Percentiles rank a stretch among this genome's conserved stretches.
Conservation (phyloP, 306 rosid species). For the Sesbania bispinosa region DNA sequence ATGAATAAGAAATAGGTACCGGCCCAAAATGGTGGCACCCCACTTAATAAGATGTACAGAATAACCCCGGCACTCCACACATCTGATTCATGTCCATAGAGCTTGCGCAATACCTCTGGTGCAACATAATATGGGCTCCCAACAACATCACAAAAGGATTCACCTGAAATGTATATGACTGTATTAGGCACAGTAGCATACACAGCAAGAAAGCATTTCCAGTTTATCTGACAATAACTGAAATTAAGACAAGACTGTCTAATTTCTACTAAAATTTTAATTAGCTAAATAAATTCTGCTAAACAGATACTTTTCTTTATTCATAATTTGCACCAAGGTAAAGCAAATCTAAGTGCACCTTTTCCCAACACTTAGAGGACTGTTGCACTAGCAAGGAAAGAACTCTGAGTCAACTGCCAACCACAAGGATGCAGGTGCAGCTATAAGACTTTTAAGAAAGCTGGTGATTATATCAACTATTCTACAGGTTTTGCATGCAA, state of each 20-base stretch:
- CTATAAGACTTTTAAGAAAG: not conserved
- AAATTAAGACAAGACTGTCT: slow-evolving; percentile 10
- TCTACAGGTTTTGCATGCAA: not conserved
- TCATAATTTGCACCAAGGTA: slow-evolving; percentile 13
- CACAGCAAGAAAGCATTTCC: not conserved
- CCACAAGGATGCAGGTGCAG: slow-evolving; percentile 16
- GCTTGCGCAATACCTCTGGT: slow-evolving; percentile 64
- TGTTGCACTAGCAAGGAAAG: not conserved
- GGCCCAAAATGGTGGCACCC: slow-evolving; percentile 75
- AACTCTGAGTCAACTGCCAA: slow-evolving; percentile 6
- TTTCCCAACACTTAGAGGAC: slow-evolving; percentile 5
- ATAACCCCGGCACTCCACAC: slow-evolving; percentile 74
- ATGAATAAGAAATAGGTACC: slow-evolving; percentile 35
- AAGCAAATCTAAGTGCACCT: not conserved
- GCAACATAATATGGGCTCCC: slow-evolving; percentile 73
- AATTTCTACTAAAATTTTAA: slow-evolving; percentile 5
- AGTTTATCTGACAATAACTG: not conserved
- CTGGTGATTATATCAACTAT: not conserved
- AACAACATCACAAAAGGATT: slow-evolving; percentile 53
- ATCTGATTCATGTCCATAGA: slow-evolving; percentile 59
- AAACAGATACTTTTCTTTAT: not conserved
- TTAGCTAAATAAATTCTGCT: not conserved
- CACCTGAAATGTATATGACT: slow-evolving; percentile 40
- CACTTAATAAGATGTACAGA: slow-evolving; percentile 57
- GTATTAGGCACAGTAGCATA: slow-evolving; percentile 18